Evolutionary conservation across 345 rosid genomes (phyloP).

Genomic region (Punica granatum): DNA sequence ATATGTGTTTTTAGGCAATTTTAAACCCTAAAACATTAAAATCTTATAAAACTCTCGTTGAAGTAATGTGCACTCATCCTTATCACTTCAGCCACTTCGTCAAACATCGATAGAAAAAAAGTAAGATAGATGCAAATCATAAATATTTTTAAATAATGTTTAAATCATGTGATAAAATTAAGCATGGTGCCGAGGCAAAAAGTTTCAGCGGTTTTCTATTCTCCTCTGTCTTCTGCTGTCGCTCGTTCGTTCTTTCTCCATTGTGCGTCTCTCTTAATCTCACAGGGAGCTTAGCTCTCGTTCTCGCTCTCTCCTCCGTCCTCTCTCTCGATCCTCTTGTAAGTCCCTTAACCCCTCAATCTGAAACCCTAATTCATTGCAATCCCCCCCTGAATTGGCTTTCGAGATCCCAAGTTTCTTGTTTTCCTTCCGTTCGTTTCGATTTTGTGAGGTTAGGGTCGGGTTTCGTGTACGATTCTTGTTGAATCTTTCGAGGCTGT

Average conservation of each 20-base stretch:
- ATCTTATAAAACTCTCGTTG: no score
- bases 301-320: constrained; percentile 8
- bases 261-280: constrained; percentile 20
- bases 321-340: constrained; percentile 19
- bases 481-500: not conserved
- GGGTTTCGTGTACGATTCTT: not conserved
- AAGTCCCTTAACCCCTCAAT: constrained; percentile 16
- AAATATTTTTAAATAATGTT: no score
- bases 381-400: constrained; percentile 10
- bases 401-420: constrained; percentile 24
- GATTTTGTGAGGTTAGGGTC: constrained; percentile 1
- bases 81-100: no score
- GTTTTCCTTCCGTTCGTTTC: not conserved
- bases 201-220: no score
- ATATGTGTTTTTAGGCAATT: no score
- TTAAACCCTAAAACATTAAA: no score
- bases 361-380: constrained; percentile 21
- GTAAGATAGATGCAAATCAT: no score
- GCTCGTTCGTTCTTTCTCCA: not conserved
- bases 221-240: constrained; percentile 7
- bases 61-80: no score
- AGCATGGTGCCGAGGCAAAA: no score
- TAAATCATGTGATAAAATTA: no score
- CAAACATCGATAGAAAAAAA: no score
- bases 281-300: constrained; percentile 21